Evolutionary conservation across 345 rosid species (phyloP).

Genomic region (Excoecaria cochinchinensis): DNA sequence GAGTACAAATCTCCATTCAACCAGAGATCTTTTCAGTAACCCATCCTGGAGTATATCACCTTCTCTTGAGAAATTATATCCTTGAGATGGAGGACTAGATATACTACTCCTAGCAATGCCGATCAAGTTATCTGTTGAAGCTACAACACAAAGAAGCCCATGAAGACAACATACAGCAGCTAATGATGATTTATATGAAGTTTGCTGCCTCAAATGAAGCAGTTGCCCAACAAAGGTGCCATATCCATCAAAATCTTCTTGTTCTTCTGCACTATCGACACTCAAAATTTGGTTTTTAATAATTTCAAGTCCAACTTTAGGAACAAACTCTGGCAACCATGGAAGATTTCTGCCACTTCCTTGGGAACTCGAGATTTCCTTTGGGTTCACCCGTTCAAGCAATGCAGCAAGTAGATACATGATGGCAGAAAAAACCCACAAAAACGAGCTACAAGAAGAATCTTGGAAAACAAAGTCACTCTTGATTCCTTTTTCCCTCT

Average conservation of each 20-base stretch:
- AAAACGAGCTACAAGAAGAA: conserved; percentile 39
- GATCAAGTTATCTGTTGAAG: conserved; percentile 56
- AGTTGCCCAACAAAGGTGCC: conserved; percentile 53
- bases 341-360: conserved; percentile 43
- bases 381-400: conserved; percentile 61
- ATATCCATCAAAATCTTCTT: conserved; percentile 32
- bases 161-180: conserved; percentile 72
- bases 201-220: conserved; percentile 52
- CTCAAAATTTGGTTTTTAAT: conserved; percentile 57
- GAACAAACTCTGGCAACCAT: conserved; percentile 87
- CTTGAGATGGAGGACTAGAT: conserved; percentile 28
- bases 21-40: conserved; percentile 48
- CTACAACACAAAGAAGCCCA: conserved; percentile 48
- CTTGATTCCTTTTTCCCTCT: conserved; percentile 29
- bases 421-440: conserved; percentile 72
- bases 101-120: conserved; percentile 48
- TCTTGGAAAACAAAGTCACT: conserved; percentile 28
- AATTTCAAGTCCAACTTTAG: conserved; percentile 75
- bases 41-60: conserved; percentile 62
- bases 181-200: conserved; percentile 50
- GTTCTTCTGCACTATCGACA: conserved; percentile 20
- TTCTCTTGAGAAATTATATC: conserved; percentile 45
- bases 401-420: conserved; percentile 62
- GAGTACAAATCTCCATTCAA: conserved; percentile 47
- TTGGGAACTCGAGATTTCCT: conserved; percentile 22